Base-by-base conservation (phyloP, 768 basidiomycete species). In the Ramaria rubella region DNA sequence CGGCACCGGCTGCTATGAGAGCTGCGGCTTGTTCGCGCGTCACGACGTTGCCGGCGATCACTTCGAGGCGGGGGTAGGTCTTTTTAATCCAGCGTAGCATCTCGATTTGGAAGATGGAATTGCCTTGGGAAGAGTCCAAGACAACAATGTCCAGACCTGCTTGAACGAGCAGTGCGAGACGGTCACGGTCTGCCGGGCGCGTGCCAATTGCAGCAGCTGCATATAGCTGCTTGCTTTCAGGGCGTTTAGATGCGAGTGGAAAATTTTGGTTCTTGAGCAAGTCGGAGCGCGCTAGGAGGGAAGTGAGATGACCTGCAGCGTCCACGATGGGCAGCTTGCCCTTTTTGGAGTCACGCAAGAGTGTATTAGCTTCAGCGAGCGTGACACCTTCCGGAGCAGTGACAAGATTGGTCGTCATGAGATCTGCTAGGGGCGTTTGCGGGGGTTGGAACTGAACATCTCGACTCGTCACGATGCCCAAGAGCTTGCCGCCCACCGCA, bases 41-140 rank as follows among this genome's bases (percentile, higher is more conserved):
- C 61, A 99, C 95, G 59, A 99, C 94, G 69, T 99, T 98, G 38
- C 96, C 95, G 1, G 92, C 95, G 58, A 99, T 90, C 61, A 98
- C 86, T 65, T 99, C 90, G 58, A 99, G 80, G 49, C 81, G 75
- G 5, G 94, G 90, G 73, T 79, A 92, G 1, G 84, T 88, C 44
- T 75, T 45, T 71, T 98, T 98, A 75, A 96, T 90, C 87, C 90
- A 96, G 51, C 79, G 69, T 62, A 99, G 82, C 90, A 97, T 97
- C 42, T 97, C 94, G 62, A 90, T 79, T 68, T 97, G 94, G 77
- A 77, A 99, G 45, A 86, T 68, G 5, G 94, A 96, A 75, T 98
- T 96, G 55, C 96, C 96, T 70, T 99, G 96, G 1, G 90, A 93
- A 4, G 95, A 97, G 66, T 99, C 96, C 60, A 99, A 78, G 23